phyloP scores from a whole-genome alignment of 805 yeast species.

The Danielia reshetovae region DNA sequence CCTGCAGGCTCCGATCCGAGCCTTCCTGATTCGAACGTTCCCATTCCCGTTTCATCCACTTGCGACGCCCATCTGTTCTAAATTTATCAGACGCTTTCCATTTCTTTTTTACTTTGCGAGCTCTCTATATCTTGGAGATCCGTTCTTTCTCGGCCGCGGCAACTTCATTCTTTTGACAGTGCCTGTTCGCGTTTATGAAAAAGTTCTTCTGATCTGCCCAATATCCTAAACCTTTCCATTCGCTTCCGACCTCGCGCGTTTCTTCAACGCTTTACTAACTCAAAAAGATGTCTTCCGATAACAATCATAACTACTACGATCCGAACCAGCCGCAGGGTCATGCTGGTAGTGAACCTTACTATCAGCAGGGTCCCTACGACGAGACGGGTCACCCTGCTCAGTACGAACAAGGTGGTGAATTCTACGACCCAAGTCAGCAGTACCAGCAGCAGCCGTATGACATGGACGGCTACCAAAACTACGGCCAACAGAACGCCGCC shows the following conservation, averaged over 20 bases:
- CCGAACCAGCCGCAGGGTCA: slow-evolving; percentile 26
- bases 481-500: slow-evolving; percentile 16
- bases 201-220: no score
- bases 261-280: slow-evolving; percentile 18
- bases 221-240: neutral
- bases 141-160: no score
- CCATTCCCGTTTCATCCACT: slow-evolving; percentile 3
- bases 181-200: no score
- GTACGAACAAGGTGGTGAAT: slow-evolving; percentile 41
- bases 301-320: slow-evolving; percentile 40
- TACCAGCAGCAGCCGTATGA: slow-evolving; percentile 50
- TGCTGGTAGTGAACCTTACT: slow-evolving; percentile 25
- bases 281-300: slow-evolving; percentile 59
- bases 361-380: slow-evolving; percentile 40
- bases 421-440: slow-evolving; percentile 44
- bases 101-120: neutral
- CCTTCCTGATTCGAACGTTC: slow-evolving; percentile 1
- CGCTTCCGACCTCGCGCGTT: neutral
- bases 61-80: slow-evolving; percentile 3
- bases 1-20: neutral
- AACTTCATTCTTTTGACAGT: no score
- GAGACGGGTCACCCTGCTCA: slow-evolving; percentile 27
- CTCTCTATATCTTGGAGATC: no score
- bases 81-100: neutral
- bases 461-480: slow-evolving; percentile 45